These are phyloP conservation scores for Candida methanosorbosa DNA, from an alignment of 805 yeast genomes.

Conservation along the genomic window DNA sequence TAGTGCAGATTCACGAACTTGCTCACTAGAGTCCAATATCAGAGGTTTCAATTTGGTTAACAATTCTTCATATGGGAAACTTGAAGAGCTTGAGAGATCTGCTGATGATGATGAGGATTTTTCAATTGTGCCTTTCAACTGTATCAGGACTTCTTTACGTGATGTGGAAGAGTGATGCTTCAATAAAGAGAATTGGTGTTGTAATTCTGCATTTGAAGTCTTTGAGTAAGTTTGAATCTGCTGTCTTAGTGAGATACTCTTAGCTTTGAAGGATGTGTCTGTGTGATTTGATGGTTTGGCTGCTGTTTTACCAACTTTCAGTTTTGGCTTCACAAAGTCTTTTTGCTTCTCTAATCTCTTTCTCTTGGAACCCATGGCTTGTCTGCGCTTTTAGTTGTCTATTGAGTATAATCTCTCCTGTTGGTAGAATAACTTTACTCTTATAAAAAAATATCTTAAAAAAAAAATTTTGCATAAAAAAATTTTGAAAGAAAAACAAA, in stretches of 20 bases:
- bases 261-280: slow-evolving; percentile 77
- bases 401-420: background rate
- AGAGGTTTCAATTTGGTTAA: slow-evolving; percentile 52
- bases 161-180: slow-evolving; percentile 68
- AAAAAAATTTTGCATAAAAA: background rate
- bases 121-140: slow-evolving; percentile 22
- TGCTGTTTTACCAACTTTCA: slow-evolving; percentile 80
- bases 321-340: slow-evolving; percentile 70
- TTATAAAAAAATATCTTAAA: too few species aligned
- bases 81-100: slow-evolving; percentile 23
- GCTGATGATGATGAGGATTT: slow-evolving; percentile 5
- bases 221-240: slow-evolving; percentile 16
- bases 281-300: slow-evolving; percentile 70
- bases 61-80: slow-evolving; percentile 47
- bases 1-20: slow-evolving; percentile 53
- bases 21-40: slow-evolving; percentile 54
- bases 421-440: background rate
- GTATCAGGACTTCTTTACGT: slow-evolving; percentile 59
- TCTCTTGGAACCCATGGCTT: slow-evolving; percentile 43
- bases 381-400: background rate
- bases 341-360: slow-evolving; percentile 58
- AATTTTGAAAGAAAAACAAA: too few species aligned
- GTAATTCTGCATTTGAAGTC: slow-evolving; percentile 34
- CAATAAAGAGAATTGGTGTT: slow-evolving; percentile 57
- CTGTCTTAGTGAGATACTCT: slow-evolving; percentile 34